phyloP scores from a whole-genome alignment of 2,329 filamentous ascomycete species.

The Paraconiothyrium sp. region DNA sequence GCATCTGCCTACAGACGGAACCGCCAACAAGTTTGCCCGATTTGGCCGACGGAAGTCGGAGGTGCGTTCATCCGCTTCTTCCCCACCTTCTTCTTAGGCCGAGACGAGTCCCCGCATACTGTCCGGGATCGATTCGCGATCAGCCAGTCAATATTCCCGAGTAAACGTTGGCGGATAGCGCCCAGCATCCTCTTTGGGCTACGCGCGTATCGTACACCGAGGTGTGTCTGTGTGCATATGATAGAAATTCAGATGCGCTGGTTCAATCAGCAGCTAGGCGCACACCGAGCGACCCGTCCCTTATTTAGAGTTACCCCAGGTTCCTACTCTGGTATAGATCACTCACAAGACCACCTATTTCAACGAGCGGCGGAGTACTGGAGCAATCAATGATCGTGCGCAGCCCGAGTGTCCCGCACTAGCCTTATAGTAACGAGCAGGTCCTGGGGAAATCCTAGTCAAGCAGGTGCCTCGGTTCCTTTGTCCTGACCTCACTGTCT shows the following conservation, averaged over 20 bases:
- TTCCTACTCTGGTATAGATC: background rate
- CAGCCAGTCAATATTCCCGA: constrained; percentile 5
- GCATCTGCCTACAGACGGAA: background rate
- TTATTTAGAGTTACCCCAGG: background rate
- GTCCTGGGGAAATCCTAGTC: background rate
- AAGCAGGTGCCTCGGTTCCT: constrained; percentile 14
- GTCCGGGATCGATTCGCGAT: constrained; percentile 9
- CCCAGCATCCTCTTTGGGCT: background rate
- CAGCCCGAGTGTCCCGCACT: constrained; percentile 11
- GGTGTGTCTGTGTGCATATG: background rate
- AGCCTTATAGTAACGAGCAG: background rate
- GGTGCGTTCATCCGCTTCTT: background rate
- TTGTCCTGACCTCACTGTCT: constrained; percentile 2
- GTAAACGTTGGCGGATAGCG: background rate
- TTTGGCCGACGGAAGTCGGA: constrained; percentile 5
- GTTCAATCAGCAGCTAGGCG: constrained; percentile 1
- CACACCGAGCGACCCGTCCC: background rate
- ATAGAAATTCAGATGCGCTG: background rate
- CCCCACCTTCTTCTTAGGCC: constrained; percentile 13
- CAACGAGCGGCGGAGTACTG: background rate
- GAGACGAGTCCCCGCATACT: constrained; percentile 28
- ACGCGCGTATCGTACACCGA: background rate
- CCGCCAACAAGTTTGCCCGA: background rate
- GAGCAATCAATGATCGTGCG: constrained; percentile 12
- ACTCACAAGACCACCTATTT: background rate